Evolutionary conservation across 345 rosid genomes (phyloP).

Genomic region (Citrus unshiu): DNA sequence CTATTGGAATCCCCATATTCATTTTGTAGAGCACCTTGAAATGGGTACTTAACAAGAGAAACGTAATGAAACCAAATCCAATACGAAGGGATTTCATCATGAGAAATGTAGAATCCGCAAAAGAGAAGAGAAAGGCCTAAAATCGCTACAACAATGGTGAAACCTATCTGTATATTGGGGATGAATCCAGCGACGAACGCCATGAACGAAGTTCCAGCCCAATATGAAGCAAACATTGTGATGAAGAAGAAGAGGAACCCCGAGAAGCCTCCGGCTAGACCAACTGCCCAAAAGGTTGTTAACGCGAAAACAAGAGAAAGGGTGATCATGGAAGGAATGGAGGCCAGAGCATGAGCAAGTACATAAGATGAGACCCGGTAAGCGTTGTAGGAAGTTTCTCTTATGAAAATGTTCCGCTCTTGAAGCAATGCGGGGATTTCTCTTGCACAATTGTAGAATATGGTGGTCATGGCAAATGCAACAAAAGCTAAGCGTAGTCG

Average conservation of each 20-base stretch:
- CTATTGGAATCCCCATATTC: slow-evolving; percentile 22
- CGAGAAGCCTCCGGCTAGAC: slow-evolving; percentile 42
- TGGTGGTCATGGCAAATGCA: slow-evolving; percentile 44
- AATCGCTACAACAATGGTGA: slow-evolving; percentile 25
- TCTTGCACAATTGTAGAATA: slow-evolving; percentile 46
- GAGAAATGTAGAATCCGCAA: slow-evolving; percentile 33
- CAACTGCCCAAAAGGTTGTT: slow-evolving; percentile 51
- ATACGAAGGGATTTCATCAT: slow-evolving; percentile 26
- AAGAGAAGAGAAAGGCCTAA: slow-evolving; percentile 29
- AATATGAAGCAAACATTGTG: slow-evolving; percentile 37
- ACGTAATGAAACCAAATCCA: slow-evolving; percentile 37
- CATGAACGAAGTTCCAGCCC: slow-evolving; percentile 33
- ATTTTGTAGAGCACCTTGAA: slow-evolving; percentile 12
- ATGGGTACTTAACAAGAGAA: slow-evolving; percentile 32
- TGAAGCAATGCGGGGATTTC: slow-evolving; percentile 53
- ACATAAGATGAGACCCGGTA: slow-evolving; percentile 51
- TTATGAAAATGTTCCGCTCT: slow-evolving; percentile 48
- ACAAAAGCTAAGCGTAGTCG: slow-evolving; percentile 46
- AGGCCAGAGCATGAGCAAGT: slow-evolving; percentile 40
- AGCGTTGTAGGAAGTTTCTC: slow-evolving; percentile 53
- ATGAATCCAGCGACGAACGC: slow-evolving; percentile 44
- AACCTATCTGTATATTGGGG: slow-evolving; percentile 35
- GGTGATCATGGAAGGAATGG: slow-evolving; percentile 37
- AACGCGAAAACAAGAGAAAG: slow-evolving; percentile 45
- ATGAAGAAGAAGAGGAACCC: slow-evolving; percentile 46